phyloP scores from a whole-genome alignment of 1,139 yeast genomes.

The Yamadazyma pseudoaaseri region DNA sequence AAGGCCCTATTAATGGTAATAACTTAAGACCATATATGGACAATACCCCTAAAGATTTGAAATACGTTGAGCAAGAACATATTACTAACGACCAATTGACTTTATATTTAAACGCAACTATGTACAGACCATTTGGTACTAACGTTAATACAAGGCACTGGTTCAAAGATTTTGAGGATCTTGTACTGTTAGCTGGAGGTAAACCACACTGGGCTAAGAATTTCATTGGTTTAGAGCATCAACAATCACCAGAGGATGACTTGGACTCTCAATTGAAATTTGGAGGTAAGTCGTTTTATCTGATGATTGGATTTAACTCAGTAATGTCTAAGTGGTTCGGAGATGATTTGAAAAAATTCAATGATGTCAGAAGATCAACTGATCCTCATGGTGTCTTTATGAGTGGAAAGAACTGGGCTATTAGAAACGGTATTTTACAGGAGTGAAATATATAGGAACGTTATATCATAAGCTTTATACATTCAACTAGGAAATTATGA shows the following conservation, averaged over 20 bases:
- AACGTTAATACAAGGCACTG: constrained; percentile 76
- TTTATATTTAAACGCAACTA: constrained; percentile 86
- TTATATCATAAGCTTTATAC: neutral
- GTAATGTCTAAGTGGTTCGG: constrained; percentile 82
- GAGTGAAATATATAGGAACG: constrained; percentile 16
- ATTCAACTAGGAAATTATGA: neutral
- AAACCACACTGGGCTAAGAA: constrained; percentile 99
- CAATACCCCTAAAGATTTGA: constrained; percentile 62
- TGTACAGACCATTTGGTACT: constrained; percentile 86
- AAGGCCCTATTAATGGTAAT: constrained; percentile 86
- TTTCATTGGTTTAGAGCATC: constrained; percentile 64
- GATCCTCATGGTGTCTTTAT: constrained; percentile 85
- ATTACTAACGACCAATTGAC: constrained; percentile 80
- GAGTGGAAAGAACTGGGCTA: constrained; percentile 76
- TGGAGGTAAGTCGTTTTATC: constrained; percentile 57
- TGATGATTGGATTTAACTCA: constrained; percentile 77
- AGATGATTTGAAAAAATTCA: constrained; percentile 58
- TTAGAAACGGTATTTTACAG: constrained; percentile 68
- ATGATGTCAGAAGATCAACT: constrained; percentile 56
- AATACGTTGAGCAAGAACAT: constrained; percentile 46
- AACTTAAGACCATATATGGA: constrained; percentile 78
- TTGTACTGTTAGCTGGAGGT: constrained; percentile 77
- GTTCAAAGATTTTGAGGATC: constrained; percentile 80
- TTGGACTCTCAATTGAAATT: constrained; percentile 35
- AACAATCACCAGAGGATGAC: constrained; percentile 28